Evolutionary conservation across 495 filamentous ascomycete genomes (phyloP), one percentile per base, ranked within the genome.

Genomic region (Penicillium herquei): DNA sequence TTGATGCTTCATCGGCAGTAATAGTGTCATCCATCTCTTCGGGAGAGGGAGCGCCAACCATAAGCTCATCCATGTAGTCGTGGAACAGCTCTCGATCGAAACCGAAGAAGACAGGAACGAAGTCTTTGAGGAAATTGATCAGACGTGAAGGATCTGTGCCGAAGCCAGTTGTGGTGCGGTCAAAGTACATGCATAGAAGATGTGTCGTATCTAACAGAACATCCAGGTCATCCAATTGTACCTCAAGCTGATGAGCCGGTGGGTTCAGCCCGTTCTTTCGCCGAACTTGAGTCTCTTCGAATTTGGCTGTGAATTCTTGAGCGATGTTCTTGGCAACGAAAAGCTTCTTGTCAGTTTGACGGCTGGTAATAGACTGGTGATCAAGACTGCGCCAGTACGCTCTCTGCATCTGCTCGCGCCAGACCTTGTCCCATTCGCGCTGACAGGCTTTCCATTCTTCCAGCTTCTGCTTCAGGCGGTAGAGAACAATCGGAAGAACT

Each of bases 371-470:
- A 11, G 90, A 89, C 78, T 96, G 93, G 64, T 98, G 95, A 58
- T 99, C 95, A 46, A 99, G 82, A 72, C 91, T 96, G 72, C 87
- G 91, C 78, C 92, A 92, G 71, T 96, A 96, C 67, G 92, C 90
- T 56, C 86, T 81, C 58, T 92, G 86, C 41, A 92, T 97, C 70
- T 97, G 94, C 52, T 87, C 86, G 52, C 92, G 90, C 95, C 95
- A 99, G 18, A 98, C 90, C 69, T 97, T 98, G 71, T 98, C 91
- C 95, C 95, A 99, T 66, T 98, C 95, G 21, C 94, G 90, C 81
- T 90, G 91, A 32, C 90, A 90, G 39, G 92, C 89, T 58, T 95
- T 90, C 95, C 95, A 99, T 63, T 96, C 91, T 68, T 98, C 94
- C 39, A 91, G 87, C 60, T 96, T 96, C 61, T 91, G 87, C 73